Evolutionary conservation across 306 rosid species (phyloP), one percentile per base, ranked within the genome.

Genomic region (Styphnolobium japonicum): DNA sequence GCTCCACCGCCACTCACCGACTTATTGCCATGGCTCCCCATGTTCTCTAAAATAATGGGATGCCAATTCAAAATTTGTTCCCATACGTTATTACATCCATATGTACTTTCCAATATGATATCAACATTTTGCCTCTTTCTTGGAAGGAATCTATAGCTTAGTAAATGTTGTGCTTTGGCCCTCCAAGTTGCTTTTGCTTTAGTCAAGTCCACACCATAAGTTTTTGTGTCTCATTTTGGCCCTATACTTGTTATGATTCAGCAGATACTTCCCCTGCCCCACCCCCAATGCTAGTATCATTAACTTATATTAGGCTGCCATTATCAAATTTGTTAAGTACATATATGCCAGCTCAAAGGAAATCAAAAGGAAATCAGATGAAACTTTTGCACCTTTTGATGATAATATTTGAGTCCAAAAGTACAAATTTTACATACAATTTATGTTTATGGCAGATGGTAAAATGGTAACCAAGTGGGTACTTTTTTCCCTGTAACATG

Each of bases 141-240:
- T 49, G 0, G 69, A 80, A 77, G 80, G 86, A 84, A 89, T 84
- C 85, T 56, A 65, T 72, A 16, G 80, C 80, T 76, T 25, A 48
- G 84, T 69, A 21, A 69, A 78, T 62, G 81, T 37, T 82, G 63
- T 82, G 84, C 80, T 75, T 82, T 79, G 89, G 77, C 84, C 81
- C 85, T 82, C 74, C 70, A 86, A 70, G 21, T 75, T 79, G 73
- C 86, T 86, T 86, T 86, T 82, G 71, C 86, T 86, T 86, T 81
- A 63, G 79, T 80, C 75, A 80, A 76, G 84, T 83, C 74, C 48
- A 22, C 71, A 80, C 63, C 58, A 71, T 86, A 67, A 86, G 85
- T 80, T 73, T 86, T 86, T 86, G 83, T 73, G 83, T 86, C 60
- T 80, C 21, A 16, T n/a, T 43, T 80, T 83, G 87, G 87, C 63